Conservation (phyloP, 345 rosid species). For the Corchorus capsularis region DNA sequence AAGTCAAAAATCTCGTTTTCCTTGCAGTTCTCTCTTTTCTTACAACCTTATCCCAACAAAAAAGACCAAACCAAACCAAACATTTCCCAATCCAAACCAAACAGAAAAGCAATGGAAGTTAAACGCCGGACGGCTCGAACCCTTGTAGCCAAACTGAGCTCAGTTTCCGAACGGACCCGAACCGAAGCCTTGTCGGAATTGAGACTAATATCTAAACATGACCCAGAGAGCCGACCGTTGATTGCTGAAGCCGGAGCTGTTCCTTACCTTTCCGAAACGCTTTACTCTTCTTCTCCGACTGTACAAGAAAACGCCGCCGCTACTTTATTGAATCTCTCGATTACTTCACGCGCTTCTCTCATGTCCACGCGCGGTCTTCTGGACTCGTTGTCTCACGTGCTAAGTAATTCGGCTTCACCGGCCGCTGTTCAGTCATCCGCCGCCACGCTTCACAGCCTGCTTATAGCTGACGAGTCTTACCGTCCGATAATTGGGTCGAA, state of each 20-base stretch:
- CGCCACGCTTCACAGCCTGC: constrained; percentile 79
- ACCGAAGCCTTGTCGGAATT: constrained; percentile 74
- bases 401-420: constrained; percentile 65
- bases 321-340: constrained; percentile 79
- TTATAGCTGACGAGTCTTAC: constrained; percentile 74
- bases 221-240: constrained; percentile 62
- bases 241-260: constrained; percentile 80
- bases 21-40: not conserved
- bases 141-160: constrained; percentile 69
- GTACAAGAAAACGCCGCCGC: constrained; percentile 89
- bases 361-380: constrained; percentile 87
- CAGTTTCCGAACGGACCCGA: constrained; percentile 80
- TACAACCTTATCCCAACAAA: not conserved
- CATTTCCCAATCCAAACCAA: not conserved
- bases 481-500: constrained; percentile 86
- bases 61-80: not conserved
- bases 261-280: constrained; percentile 80
- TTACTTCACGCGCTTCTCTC: constrained; percentile 61
- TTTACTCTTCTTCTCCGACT: constrained; percentile 61
- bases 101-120: constrained; percentile 54
- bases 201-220: constrained; percentile 74
- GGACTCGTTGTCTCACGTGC: constrained; percentile 83
- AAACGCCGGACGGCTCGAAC: constrained; percentile 62
- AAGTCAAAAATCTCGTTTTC: not conserved
- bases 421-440: constrained; percentile 80